Conservation (phyloP, 768 basidiomycete species). For the Galerina sulciceps region DNA sequence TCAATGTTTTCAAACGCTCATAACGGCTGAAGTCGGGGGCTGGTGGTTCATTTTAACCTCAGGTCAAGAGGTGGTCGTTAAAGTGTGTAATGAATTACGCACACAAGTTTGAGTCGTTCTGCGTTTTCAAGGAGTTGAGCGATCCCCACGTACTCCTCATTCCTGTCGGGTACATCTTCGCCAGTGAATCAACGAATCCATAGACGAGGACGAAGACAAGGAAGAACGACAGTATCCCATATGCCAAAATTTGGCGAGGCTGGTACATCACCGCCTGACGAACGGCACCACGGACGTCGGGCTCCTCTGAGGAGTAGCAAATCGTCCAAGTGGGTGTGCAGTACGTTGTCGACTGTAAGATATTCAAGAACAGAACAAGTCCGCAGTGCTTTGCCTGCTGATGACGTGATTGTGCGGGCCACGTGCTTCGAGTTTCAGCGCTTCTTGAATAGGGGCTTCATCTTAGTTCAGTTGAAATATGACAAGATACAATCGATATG, state of each 20-base stretch:
- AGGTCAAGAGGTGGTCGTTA: background rate
- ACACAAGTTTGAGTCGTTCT: background rate
- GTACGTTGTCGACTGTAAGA: background rate
- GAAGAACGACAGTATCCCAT: conserved; percentile 18
- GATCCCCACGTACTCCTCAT: background rate
- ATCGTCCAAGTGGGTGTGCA: too few relatives aligned
- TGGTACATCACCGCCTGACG: conserved; percentile 4
- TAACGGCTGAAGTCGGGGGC: conserved; percentile 65
- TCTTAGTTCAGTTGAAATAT: too few relatives aligned
- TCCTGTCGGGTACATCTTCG: background rate
- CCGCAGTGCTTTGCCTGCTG: too few relatives aligned
- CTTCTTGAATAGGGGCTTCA: too few relatives aligned
- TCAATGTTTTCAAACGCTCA: conserved; percentile 43
- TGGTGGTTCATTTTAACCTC: conserved; percentile 26
- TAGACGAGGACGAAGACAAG: conserved; percentile 18
- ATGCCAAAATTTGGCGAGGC: conserved; percentile 16
- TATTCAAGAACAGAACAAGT: background rate
- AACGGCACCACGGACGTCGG: too few relatives aligned
- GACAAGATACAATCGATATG: too few relatives aligned
- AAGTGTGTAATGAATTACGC: background rate
- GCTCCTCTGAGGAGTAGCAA: too few relatives aligned
- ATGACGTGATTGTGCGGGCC: too few relatives aligned
- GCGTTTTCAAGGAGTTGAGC: background rate
- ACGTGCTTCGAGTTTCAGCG: too few relatives aligned
- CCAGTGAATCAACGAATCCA: conserved; percentile 15